phyloP scores from a whole-genome alignment of 2,329 filamentous ascomycete genomes.

The Alternaria arborescens region DNA sequence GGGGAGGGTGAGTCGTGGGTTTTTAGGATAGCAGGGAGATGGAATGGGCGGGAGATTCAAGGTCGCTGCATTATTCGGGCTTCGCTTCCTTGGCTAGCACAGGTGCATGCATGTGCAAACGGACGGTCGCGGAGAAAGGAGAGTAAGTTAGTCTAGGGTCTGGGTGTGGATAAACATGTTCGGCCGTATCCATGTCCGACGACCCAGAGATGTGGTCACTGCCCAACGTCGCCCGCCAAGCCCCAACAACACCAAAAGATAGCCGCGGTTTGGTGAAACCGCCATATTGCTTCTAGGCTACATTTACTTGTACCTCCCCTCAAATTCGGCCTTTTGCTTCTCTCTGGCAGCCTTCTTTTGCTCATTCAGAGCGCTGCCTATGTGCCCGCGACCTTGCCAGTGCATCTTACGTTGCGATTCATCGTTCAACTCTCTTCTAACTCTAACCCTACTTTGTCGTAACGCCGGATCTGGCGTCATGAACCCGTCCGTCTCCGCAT shows the following conservation, averaged over 20 bases:
- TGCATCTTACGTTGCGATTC: no score
- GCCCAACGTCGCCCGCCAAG: slow-evolving; percentile 16
- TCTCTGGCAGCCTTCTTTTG: not conserved
- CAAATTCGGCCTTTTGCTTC: not conserved
- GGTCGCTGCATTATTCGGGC: slow-evolving; percentile 11
- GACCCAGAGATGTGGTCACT: slow-evolving; percentile 27
- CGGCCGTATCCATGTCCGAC: slow-evolving; percentile 21
- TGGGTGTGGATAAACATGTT: slow-evolving; percentile 19
- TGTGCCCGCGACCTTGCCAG: not conserved
- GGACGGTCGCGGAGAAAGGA: slow-evolving; percentile 11
- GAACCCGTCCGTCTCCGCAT: slow-evolving; percentile 3
- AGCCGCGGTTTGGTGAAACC: not conserved
- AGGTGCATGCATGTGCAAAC: slow-evolving; percentile 1
- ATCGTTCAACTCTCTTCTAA: no score
- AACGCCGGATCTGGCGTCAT: not conserved
- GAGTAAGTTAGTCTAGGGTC: slow-evolving; percentile 1
- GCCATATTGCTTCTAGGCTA: not conserved
- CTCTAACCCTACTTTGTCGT: not conserved
- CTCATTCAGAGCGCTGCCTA: not conserved
- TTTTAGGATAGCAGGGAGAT: slow-evolving; percentile 4
- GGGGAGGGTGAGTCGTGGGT: not conserved
- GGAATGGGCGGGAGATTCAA: slow-evolving; percentile 5
- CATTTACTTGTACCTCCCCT: not conserved
- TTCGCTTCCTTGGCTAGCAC: not conserved
- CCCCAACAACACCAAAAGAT: not conserved